These are phyloP conservation scores for Penicillium sp. DNA, from an alignment of 2,329 filamentous ascomycete genomes.

Conservation along the genomic window DNA sequence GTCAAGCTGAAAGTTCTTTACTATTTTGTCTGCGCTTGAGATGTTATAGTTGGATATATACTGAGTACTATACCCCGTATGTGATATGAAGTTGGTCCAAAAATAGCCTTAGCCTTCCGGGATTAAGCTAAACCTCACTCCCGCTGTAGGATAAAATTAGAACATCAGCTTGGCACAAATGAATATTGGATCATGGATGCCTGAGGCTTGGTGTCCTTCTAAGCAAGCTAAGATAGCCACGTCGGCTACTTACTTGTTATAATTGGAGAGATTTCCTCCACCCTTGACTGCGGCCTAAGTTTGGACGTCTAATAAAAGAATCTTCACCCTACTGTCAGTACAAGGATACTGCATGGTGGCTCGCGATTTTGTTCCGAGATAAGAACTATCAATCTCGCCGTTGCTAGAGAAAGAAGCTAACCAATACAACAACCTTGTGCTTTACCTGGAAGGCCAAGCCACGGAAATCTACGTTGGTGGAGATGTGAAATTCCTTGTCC, in stretches of 20 bases:
- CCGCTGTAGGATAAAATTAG: neutral
- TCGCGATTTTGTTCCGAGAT: neutral
- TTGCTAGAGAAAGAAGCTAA: neutral
- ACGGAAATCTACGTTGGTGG: no score
- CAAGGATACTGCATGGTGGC: neutral
- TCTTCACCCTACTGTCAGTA: constrained; percentile 3
- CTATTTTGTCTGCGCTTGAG: no score
- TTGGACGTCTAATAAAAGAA: constrained; percentile 2
- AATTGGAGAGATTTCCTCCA: neutral
- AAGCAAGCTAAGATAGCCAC: neutral
- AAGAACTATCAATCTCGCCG: neutral
- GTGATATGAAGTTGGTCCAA: neutral
- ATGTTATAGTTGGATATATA: neutral
- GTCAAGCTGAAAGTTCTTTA: neutral
- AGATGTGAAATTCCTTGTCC: no score
- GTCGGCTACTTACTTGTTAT: neutral
- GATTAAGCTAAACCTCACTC: no score
- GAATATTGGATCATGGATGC: neutral
- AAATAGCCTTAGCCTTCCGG: neutral
- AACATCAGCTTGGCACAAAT: neutral
- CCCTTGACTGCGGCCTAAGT: neutral
- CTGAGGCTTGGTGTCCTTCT: neutral
- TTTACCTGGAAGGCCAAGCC: no score
- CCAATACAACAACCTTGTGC: no score
- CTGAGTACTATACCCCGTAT: no score